A percentile compares a stretch with the other conserved stretches of the same genome.
Evolutionary conservation across 23 red algal genomes (phyloP).

Genomic region (Gracilaria caudata): DNA sequence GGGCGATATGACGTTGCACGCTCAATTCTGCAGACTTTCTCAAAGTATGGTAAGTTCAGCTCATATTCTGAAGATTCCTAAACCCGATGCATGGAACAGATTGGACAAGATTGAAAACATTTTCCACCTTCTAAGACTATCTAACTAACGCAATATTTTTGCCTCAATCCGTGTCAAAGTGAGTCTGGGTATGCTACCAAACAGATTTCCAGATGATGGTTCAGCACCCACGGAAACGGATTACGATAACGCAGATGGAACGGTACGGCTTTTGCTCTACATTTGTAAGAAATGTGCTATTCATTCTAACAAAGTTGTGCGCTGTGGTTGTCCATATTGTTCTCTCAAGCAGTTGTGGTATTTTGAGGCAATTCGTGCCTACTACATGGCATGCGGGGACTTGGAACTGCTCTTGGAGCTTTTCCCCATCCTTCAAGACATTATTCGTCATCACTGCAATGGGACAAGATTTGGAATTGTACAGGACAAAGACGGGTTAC

Average conservation of each 20-base stretch:
- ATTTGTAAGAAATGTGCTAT: neutral
- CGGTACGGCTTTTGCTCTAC: constrained; percentile 23
- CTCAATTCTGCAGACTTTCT: constrained; percentile 62
- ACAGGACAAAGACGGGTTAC: constrained; percentile 56
- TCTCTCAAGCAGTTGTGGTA: constrained; percentile 50
- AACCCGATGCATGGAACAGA: neutral
- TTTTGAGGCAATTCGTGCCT: constrained; percentile 66
- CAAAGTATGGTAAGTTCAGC: constrained; percentile 63
- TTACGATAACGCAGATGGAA: constrained; percentile 72
- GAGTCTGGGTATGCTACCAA: constrained; percentile 72
- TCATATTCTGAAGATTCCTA: neutral
- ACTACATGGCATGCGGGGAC: constrained; percentile 61
- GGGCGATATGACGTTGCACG: constrained; percentile 65
- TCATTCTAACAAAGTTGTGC: neutral
- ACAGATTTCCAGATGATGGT: constrained; percentile 67
- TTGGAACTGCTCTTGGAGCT: constrained; percentile 60
- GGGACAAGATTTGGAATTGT: constrained; percentile 67
- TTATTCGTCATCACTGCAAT: constrained; percentile 51
- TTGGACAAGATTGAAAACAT: neutral
- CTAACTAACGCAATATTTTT: neutral
- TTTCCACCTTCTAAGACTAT: neutral
- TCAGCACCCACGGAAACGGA: constrained; percentile 64
- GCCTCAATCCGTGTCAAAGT: neutral
- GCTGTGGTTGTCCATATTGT: neutral
- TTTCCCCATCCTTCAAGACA: constrained; percentile 51